Evolutionary conservation across 805 yeast species (phyloP).

Genomic region (Vanderwaltozyma polyspora): DNA sequence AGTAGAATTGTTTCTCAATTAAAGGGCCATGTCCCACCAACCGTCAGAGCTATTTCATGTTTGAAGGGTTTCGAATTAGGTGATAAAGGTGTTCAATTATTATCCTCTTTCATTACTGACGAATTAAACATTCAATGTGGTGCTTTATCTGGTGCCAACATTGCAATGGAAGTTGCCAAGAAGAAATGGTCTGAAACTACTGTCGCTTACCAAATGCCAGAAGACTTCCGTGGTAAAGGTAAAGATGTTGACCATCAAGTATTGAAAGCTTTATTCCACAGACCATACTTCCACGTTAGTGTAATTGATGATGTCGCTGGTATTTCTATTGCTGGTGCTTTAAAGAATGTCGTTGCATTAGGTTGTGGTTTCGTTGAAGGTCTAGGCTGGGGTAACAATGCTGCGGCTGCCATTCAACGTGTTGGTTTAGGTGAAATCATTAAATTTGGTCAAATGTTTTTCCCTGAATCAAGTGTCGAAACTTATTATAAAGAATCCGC

Average conservation of each 20-base stretch:
- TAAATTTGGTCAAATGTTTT: slow-evolving; percentile 72
- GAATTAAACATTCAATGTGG: slow-evolving; percentile 85
- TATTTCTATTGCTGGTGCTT: slow-evolving; percentile 91
- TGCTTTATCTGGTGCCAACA: slow-evolving; percentile 92
- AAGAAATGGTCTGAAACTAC: slow-evolving; percentile 97
- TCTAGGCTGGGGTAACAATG: slow-evolving; percentile 97
- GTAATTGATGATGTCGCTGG: slow-evolving; percentile 92
- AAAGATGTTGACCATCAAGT: slow-evolving; percentile 53
- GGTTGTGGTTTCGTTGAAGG: slow-evolving; percentile 98
- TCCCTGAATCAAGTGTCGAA: slow-evolving; percentile 57
- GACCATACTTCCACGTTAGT: slow-evolving; percentile 95
- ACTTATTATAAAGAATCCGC: slow-evolving; percentile 92
- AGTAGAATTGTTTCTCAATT: slow-evolving; percentile 65
- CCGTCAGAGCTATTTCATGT: slow-evolving; percentile 85
- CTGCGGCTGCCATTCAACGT: slow-evolving; percentile 95
- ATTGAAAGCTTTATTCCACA: slow-evolving; percentile 79
- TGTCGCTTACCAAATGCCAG: slow-evolving; percentile 75
- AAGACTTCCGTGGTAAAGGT: slow-evolving; percentile 39
- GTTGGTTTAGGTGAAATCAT: slow-evolving; percentile 87
- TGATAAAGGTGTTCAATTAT: slow-evolving; percentile 71
- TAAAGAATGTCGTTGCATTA: slow-evolving; percentile 90
- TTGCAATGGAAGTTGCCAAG: slow-evolving; percentile 93
- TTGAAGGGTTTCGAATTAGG: slow-evolving; percentile 89
- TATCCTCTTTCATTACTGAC: slow-evolving; percentile 70
- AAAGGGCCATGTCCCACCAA: slow-evolving; percentile 59